Evolutionary conservation across 768 basidiomycete species (phyloP).

Genomic region (Boletus barrowsii): DNA sequence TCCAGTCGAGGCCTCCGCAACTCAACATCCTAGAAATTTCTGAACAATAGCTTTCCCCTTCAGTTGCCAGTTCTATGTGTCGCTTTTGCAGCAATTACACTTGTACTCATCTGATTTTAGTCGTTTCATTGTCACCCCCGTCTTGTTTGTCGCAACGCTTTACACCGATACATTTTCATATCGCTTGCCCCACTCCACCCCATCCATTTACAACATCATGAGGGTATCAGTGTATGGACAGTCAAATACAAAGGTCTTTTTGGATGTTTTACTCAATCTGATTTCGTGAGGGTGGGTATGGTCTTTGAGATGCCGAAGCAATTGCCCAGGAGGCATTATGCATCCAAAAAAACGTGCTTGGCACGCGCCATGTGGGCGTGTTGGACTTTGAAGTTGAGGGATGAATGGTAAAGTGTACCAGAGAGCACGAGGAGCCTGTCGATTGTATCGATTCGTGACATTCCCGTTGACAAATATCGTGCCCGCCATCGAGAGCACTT

Average conservation of each 20-base stretch:
- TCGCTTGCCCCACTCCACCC: neutral
- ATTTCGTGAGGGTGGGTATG: neutral
- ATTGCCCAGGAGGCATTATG: neutral
- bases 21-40: conserved; percentile 24
- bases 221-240: conserved; percentile 20
- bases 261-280: neutral
- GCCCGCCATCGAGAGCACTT: neutral
- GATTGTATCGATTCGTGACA: neutral
- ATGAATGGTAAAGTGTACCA: neutral
- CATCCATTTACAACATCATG: conserved; percentile 11
- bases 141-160: conserved; percentile 19
- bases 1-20: conserved; percentile 29
- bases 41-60: neutral
- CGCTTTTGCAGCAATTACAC: conserved; percentile 19
- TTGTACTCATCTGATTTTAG: conserved; percentile 18
- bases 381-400: neutral
- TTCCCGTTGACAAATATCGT: neutral
- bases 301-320: too few species aligned
- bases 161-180: conserved; percentile 20
- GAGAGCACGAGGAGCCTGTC: neutral
- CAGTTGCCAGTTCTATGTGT: conserved; percentile 7
- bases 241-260: conserved; percentile 6
- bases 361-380: too few species aligned
- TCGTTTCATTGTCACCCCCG: conserved; percentile 8
- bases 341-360: too few species aligned